Evolutionary conservation across 2,329 filamentous ascomycete species (phyloP), one percentile per base, ranked within the genome.

Genomic region (Coniochaeta sp.): DNA sequence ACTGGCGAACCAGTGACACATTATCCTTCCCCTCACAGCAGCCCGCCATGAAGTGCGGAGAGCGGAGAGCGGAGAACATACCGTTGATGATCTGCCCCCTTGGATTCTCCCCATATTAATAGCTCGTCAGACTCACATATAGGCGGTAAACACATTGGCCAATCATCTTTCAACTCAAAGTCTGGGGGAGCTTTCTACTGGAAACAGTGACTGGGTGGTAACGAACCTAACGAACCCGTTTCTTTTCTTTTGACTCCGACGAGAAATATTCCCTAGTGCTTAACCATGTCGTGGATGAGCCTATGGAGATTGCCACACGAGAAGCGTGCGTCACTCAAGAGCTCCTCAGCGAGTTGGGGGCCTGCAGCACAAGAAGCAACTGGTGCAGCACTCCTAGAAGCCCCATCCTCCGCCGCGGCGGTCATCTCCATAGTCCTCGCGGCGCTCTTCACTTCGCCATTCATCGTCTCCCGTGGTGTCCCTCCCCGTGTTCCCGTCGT

Each of bases 401-500:
- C 62, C 62, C 57, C 65, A 60, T 44, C 63, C 57, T 40, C 57
- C 50, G 31, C n/a, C 56, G n/a, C 47, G 47, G 47, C 47, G 47
- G 12, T 52, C 47, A 16, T 58, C 59, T 8, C 54, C 31, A 56
- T 38, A 11, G 31, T 56, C 54, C 31, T 26, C 54, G 31, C 54
- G 54, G 24, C 44, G 36, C n/a, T 50, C 40, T 28, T 38, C 58
- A n/a, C 4, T 62, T 40, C 55, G n/a, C 52, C 19, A 43, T 12
- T 58, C 57, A 70, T 69, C 68, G 64, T 66, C 68, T 66, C 59
- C 65, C 65, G 65, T 68, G 47, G 26, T 52, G 47, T 31, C 47
- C 47, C 47, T 52, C 38, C 38, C 38, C 47, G 22, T 52, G 47
- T 52, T 34, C 12, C 59, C 50, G 8, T 60, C 60, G n/a, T 59